Base-by-base conservation (phyloP, 352 stramenopile species). In the Sclerospora graminicola region DNA sequence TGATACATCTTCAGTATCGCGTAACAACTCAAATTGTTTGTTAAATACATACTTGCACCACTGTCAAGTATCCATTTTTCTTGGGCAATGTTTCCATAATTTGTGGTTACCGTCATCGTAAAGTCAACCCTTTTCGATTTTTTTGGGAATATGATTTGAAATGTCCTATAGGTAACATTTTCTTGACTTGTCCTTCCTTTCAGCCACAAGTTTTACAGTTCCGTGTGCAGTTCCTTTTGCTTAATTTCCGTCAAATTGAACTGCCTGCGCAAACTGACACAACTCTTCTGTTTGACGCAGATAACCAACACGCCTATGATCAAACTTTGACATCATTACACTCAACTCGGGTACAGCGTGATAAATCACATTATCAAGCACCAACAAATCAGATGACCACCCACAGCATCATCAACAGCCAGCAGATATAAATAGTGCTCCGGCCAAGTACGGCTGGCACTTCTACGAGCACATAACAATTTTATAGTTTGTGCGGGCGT, bases 31-130 rank as follows among this genome's bases (percentile, higher is more conserved):
- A 11, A 38, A 33, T 38, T 37, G 11, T 41, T 53, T 10, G 42
- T 24, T 10, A 53, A 16, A 15, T 53, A 38, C 5, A 30, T 21
- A 30, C 37, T 47, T 4, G 38, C 30, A 7, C 37, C 46, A 18
- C 37, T 47, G 31, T 38, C 46, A 4, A 53, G 30, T 13, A 52
- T 47, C 37, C 31, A 43, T 10, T 16, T 27, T 18, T 23, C 33
- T 2, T n/a, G 15, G 14, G 11, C 8, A 23, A 7, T 40, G 14
- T 5, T 23, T 15, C 19, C 21, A 26, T 26, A 26, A 26, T 26
- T 26, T 6, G 8, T 6, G n/a, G n/a, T 27, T 20, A 11, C 33
- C 9, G 6, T 27, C 33, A 40, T 5, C 18, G n/a, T 27, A n/a
- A 18, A 38, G 21, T 26, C 21, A 6, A 26, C 21, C 32, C 32